A percentile compares a stretch with the other conserved stretches of the same genome.
Conservation (phyloP, 352 stramenopile species). For the Globisporangium sylvaticum region DNA sequence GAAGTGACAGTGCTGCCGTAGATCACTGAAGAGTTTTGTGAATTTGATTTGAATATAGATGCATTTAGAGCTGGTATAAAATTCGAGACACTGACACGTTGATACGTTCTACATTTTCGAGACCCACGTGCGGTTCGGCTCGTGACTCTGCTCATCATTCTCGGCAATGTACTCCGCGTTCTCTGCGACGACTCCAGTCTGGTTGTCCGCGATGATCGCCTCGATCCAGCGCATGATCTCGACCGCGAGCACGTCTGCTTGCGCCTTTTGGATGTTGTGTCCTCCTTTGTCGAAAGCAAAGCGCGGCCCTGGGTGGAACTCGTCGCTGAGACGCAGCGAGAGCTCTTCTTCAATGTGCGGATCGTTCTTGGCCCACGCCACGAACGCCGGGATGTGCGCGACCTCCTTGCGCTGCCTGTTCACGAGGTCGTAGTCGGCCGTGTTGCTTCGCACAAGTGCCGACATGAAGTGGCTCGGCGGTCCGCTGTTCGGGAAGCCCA, state of each 20-base stretch:
- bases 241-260: constrained; percentile 25
- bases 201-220: constrained; percentile 16
- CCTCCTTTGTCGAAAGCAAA: constrained; percentile 35
- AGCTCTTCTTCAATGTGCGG: constrained; percentile 61
- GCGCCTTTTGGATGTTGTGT: constrained; percentile 55
- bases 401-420: constrained; percentile 20
- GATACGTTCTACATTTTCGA: neutral
- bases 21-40: neutral
- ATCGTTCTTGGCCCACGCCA: constrained; percentile 49
- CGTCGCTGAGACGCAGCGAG: constrained; percentile 32
- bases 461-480: constrained; percentile 20
- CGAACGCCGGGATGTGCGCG: constrained; percentile 29
- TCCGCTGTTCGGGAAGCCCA: constrained; percentile 19
- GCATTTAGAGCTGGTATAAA: neutral
- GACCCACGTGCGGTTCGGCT: neutral
- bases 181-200: neutral
- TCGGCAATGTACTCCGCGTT: neutral
- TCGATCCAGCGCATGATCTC: constrained; percentile 25
- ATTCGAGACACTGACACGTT: neutral
- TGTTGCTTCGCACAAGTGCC: constrained; percentile 27
- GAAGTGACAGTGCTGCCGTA: constrained; percentile 12
- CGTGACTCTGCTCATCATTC: neutral
- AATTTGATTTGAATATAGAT: neutral
- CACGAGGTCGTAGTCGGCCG: constrained; percentile 34
- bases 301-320: constrained; percentile 24